Percentiles rank a stretch among this genome's conserved stretches.
phyloP scores from a whole-genome alignment of 2,329 filamentous ascomycete species.

The Neofusicoccum laricinum region DNA sequence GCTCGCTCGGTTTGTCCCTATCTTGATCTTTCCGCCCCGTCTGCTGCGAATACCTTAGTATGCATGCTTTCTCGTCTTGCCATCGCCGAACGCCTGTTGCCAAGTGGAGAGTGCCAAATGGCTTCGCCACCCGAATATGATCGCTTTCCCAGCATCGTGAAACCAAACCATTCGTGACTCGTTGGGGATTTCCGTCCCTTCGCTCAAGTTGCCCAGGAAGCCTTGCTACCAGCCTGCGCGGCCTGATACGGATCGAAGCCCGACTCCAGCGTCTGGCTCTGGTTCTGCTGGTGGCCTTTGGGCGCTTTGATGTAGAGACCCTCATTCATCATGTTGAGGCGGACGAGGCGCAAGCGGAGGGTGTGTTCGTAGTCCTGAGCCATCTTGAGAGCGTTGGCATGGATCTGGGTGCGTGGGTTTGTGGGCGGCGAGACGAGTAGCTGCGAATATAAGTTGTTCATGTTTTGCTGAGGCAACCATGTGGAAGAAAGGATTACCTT shows the following conservation, averaged over 20 bases:
- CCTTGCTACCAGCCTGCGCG: background rate
- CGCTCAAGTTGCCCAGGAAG: background rate
- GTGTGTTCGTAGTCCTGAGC: constrained; percentile 71
- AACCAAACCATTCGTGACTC: too few species aligned
- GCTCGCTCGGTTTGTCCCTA: too few species aligned
- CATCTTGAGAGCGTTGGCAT: constrained; percentile 65
- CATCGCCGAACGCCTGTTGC: background rate
- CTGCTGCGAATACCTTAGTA: too few species aligned
- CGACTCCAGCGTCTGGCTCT: background rate
- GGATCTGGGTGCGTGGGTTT: constrained; percentile 66
- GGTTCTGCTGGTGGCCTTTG: constrained; percentile 6
- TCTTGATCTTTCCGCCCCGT: too few species aligned
- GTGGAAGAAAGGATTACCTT: constrained; percentile 45
- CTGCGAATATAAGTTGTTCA: constrained; percentile 33
- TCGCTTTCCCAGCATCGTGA: background rate
- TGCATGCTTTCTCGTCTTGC: background rate
- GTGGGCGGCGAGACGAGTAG: constrained; percentile 70
- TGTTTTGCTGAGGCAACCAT: background rate
- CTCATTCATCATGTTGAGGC: constrained; percentile 71
- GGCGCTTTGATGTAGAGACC: constrained; percentile 62
- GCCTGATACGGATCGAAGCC: background rate
- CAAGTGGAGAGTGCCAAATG: background rate
- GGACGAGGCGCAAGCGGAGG: constrained; percentile 71
- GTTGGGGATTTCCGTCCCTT: too few species aligned
- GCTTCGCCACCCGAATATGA: too few species aligned